Evolutionary conservation across 192 early-diverging fungal genomes (phyloP).

Genomic region (Coemansia sp.): DNA sequence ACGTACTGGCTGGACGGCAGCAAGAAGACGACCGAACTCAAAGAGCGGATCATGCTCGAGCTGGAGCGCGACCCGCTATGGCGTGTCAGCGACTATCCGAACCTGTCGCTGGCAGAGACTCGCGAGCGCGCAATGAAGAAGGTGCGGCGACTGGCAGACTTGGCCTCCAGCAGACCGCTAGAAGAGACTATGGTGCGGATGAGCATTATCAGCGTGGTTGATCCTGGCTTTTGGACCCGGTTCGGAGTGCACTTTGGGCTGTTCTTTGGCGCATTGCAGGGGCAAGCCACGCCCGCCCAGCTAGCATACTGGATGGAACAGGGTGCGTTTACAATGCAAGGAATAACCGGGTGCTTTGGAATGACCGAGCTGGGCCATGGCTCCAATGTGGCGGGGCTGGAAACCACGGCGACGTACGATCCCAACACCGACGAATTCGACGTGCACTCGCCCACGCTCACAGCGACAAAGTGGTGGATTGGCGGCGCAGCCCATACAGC

Average conservation of each 20-base stretch:
- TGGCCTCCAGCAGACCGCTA: conserved; percentile 68
- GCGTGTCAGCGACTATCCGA: conserved; percentile 75
- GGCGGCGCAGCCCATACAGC: conserved; percentile 91
- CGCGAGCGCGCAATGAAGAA: conserved; percentile 86
- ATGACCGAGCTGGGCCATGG: conserved; percentile 94
- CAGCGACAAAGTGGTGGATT: conserved; percentile 96
- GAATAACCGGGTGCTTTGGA: conserved; percentile 85
- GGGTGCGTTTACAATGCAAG: conserved; percentile 78
- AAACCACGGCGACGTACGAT: conserved; percentile 90
- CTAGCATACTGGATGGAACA: conserved; percentile 80
- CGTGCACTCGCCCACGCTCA: conserved; percentile 74
- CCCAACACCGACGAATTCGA: conserved; percentile 79
- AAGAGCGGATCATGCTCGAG: conserved; percentile 80
- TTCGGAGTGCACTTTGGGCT: conserved; percentile 88
- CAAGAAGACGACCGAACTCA: conserved; percentile 58
- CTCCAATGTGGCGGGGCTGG: conserved; percentile 86
- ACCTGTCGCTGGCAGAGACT: conserved; percentile 70
- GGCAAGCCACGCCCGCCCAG: conserved; percentile 80
- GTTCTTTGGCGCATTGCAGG: conserved; percentile 83
- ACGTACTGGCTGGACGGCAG: conserved; percentile 85
- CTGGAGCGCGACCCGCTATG: conserved; percentile 83
- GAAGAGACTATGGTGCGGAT: conserved; percentile 71
- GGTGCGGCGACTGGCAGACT: conserved; percentile 66
- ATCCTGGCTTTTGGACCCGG: conserved; percentile 88
- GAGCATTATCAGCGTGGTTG: conserved; percentile 76